Evolutionary conservation across 2,329 filamentous ascomycete genomes (phyloP), one percentile per base, ranked within the genome.

Genomic region (Madurella mycetomatis): DNA sequence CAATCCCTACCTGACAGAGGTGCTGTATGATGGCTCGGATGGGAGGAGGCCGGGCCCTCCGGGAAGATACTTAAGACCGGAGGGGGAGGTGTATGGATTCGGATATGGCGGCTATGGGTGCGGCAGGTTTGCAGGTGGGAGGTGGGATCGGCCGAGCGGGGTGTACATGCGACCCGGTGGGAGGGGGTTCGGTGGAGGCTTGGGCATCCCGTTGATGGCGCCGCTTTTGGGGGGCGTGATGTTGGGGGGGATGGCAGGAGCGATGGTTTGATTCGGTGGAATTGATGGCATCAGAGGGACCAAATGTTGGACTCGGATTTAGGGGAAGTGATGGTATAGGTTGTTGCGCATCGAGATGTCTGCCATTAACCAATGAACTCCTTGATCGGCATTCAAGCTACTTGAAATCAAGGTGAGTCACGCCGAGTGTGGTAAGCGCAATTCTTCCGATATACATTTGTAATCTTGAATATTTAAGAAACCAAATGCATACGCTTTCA

Each of bases 141-240:
- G 76, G 49, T 82, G 73, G 61, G 67, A 78, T 41, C 71, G 78
- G 43, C 81, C 81, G 1, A 64, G 62, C 15, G 65, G 67, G 30
- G 73, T 76, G 30, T 84, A 84, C 60, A 66, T 64, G 0, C 62
- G 76, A 49, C 73, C 73, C 2, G 68, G 66, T 4, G 72, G 70
- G 5, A 62, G 65, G 34, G 74, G 74, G 2, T 75, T 73, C 63
- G 75, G 76, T 25, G 73, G 74, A 15, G 74, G 75, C 0, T 61
- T 72, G 55, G 77, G 76, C 8, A 54, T 78, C 25, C 76, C 75
- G 2, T 42, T 80, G 53, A 66, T 71, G 40, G 71, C 72, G 57
- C 76, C 76, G n/a, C 57, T 79, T 30, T 61, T 74, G 18, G 76
- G 76, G 40, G 77, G 77, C 41, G 52, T 74, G 46, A 57, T 79